phyloP scores from a whole-genome alignment of 352 stramenopile genomes.

The Globisporangium okanoganense region DNA sequence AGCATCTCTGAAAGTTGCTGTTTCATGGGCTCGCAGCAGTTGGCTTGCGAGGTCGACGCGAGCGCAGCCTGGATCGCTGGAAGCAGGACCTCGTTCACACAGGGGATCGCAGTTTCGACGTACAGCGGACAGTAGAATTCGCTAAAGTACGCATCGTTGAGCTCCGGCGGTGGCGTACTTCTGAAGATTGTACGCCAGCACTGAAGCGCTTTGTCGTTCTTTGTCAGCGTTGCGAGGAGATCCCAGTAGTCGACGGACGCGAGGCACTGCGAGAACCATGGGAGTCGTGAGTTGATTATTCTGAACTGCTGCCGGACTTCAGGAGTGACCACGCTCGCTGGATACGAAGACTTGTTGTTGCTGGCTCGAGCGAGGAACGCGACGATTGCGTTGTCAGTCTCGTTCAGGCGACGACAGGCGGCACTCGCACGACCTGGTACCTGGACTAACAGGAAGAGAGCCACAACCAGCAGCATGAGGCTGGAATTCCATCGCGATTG shows the following conservation, averaged over 20 bases:
- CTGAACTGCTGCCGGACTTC: not conserved
- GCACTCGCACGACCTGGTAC: not conserved
- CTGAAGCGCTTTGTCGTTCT: not conserved
- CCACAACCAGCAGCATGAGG: not conserved
- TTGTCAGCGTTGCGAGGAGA: not conserved
- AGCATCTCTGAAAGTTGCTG: not conserved
- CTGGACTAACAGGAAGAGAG: not conserved
- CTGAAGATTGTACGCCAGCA: not conserved
- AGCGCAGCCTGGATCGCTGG: not conserved
- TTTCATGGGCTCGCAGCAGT: not conserved
- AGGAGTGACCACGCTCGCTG: not conserved
- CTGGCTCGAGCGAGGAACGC: not conserved
- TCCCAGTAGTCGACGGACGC: slow-evolving; percentile 3
- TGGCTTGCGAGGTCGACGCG: not conserved
- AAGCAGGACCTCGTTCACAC: not conserved
- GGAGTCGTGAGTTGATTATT: not conserved
- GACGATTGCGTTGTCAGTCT: not conserved
- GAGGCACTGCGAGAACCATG: not conserved
- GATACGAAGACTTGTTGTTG: not conserved
- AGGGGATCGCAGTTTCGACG: not conserved
- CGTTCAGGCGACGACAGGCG: not conserved
- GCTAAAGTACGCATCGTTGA: slow-evolving; percentile 1
- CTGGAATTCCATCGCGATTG: not conserved
- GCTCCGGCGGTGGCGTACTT: not conserved
- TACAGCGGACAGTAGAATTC: not conserved